These are phyloP conservation scores for Diospyros kaki DNA, from an alignment of 148 eudicot species.

Conservation along the genomic window DNA sequence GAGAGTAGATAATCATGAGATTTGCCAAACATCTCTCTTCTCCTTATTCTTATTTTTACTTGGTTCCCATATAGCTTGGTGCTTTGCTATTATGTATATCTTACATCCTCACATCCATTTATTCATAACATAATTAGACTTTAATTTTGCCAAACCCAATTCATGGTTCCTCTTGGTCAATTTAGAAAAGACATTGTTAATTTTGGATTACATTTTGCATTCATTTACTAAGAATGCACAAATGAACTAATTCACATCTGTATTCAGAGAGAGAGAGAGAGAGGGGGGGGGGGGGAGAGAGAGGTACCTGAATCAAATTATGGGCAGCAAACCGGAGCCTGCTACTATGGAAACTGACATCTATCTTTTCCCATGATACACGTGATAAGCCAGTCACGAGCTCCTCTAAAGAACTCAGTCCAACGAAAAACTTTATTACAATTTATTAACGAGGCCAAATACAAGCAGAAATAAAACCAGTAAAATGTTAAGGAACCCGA, in stretches of 20 bases:
- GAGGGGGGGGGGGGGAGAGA: conserved; percentile 18
- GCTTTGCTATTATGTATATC: too few relatives aligned
- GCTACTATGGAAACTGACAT: conserved; percentile 93
- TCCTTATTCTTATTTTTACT: too few relatives aligned
- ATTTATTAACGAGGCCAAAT: not conserved
- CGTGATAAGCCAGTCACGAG: conserved; percentile 74
- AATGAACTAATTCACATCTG: not conserved
- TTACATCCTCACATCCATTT: too few relatives aligned
- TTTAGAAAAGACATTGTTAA: too few relatives aligned
- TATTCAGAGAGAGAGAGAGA: not conserved
- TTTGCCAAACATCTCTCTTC: too few relatives aligned
- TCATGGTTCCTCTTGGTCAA: too few relatives aligned
- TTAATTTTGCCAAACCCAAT: too few relatives aligned
- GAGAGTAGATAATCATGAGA: too few relatives aligned
- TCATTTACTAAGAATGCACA: not conserved
- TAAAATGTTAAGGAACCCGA: not conserved
- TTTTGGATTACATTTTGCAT: too few relatives aligned
- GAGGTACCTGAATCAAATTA: conserved; percentile 81
- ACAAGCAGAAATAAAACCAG: not conserved
- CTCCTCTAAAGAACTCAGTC: conserved; percentile 58
- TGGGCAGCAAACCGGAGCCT: conserved; percentile 72
- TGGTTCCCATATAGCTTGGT: too few relatives aligned
- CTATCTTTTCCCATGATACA: conserved; percentile 96
- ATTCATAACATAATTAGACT: too few relatives aligned
- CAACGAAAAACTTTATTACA: not conserved